Evolutionary conservation across 192 early-diverging fungal species (phyloP), one percentile per base, ranked within the genome.

Genomic region (Coemansia sp.): DNA sequence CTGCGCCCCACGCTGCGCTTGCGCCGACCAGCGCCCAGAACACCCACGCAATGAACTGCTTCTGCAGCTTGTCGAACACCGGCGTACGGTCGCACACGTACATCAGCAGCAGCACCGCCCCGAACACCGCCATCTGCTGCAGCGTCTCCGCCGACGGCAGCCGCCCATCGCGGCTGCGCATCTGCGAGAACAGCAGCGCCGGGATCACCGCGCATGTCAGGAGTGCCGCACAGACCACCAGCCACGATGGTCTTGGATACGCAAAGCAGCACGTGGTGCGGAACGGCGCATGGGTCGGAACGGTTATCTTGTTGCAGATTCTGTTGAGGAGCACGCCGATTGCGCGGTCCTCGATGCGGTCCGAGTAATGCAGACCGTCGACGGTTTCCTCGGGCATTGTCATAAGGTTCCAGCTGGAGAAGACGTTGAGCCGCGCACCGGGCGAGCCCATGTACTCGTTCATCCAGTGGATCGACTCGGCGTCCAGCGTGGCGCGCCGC

Each of bases 301-400:
- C 59, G 0, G 84, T 34, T 19, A 53, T 34, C 23, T 75, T 61
- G 57, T 89, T 90, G 66, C 89, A 91, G 34, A 80, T 60, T 55
- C 71, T 83, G 72, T 92, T 89, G 9, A 90, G 78, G 15, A 87
- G 61, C 47, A 90, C 50, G 29, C 83, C 68, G 13, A 86, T 68
- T 34, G 88, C 85, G 6, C 69, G 65, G 2, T 59, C 37, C 60
- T 83, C 75, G 34, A 91, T 60, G 25, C 42, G 36, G 4, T 59
- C 44, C 15, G 72, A 65, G 71, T 83, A 93, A 67, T 93, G 91
- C 45, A 93, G 66, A 3, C 91, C 91, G 62, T 93, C 91, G 7
- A 55, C 34, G 11, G 89, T 88, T 50, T 70, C 67, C 6, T 50
- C 64, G 2, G 61, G 42, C 5, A 72, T 71, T 10, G 76, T 50